phyloP scores from a whole-genome alignment of 192 early-diverging fungal species.

The Coemansia sp. region DNA sequence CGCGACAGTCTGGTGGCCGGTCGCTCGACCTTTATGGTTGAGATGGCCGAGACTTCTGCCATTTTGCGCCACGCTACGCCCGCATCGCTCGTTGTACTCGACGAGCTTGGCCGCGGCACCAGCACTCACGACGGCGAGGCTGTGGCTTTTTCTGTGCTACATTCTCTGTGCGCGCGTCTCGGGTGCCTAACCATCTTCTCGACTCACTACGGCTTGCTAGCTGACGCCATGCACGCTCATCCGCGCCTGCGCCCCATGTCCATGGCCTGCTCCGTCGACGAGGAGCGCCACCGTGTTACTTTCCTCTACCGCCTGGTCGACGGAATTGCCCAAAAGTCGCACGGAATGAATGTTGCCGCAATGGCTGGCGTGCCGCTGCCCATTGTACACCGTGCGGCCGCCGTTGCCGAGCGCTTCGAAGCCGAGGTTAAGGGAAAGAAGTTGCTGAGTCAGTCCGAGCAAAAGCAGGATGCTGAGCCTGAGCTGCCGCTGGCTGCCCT shows the following conservation, averaged over 20 bases:
- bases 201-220: slow-evolving; percentile 93
- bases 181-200: slow-evolving; percentile 92
- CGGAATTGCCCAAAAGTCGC: slow-evolving; percentile 89
- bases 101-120: slow-evolving; percentile 97
- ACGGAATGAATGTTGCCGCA: slow-evolving; percentile 97
- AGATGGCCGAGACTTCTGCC: slow-evolving; percentile 88
- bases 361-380: slow-evolving; percentile 86
- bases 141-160: slow-evolving; percentile 89
- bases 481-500: slow-evolving; percentile 35
- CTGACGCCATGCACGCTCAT: slow-evolving; percentile 70
- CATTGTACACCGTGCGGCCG: slow-evolving; percentile 70
- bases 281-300: slow-evolving; percentile 80
- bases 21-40: slow-evolving; percentile 96
- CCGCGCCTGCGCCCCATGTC: slow-evolving; percentile 78
- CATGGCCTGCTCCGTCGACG: slow-evolving; percentile 84
- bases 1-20: slow-evolving; percentile 95
- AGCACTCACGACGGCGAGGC: slow-evolving; percentile 96
- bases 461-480: too few species aligned
- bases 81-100: slow-evolving; percentile 88
- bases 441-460: too few species aligned
- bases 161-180: slow-evolving; percentile 74
- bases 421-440: slow-evolving; percentile 25
- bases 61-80: slow-evolving; percentile 91
- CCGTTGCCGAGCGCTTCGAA: slow-evolving; percentile 76
- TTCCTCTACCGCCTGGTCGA: slow-evolving; percentile 89